These are phyloP conservation scores for Porphyrellus cyaneotinctus DNA, from an alignment of 768 basidiomycete genomes.

Conservation along the genomic window DNA sequence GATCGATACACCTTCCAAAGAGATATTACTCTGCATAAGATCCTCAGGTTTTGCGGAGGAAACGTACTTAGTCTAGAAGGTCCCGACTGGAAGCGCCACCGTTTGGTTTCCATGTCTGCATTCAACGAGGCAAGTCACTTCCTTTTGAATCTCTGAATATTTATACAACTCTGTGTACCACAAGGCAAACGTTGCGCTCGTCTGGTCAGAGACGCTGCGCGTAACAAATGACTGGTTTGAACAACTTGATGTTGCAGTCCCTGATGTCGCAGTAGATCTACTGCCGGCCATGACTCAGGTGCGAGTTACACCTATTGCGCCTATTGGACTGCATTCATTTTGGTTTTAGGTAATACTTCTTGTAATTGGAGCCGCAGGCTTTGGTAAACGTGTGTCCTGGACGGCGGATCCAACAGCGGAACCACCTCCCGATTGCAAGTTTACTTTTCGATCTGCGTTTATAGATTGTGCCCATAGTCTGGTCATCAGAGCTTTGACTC, in stretches of 20 bases:
- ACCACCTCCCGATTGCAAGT: constrained; percentile 28
- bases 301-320: background rate
- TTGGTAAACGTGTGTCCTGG: constrained; percentile 37
- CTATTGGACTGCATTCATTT: background rate
- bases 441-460: constrained; percentile 38
- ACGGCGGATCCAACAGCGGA: constrained; percentile 25
- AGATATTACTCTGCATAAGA: constrained; percentile 37
- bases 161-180: background rate
- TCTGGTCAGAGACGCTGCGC: constrained; percentile 43
- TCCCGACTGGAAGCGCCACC: constrained; percentile 46
- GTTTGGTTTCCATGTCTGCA: constrained; percentile 42
- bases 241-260: constrained; percentile 28
- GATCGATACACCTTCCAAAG: constrained; percentile 39
- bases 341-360: constrained; percentile 33
- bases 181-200: constrained; percentile 45
- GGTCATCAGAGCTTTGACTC: constrained; percentile 30
- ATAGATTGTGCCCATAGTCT: constrained; percentile 18
- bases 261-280: constrained; percentile 21
- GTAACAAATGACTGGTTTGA: constrained; percentile 42
- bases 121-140: constrained; percentile 42
- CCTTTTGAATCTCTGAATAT: background rate
- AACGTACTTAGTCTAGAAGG: constrained; percentile 43
- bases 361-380: constrained; percentile 39
- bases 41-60: constrained; percentile 42
- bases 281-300: constrained; percentile 14